These are phyloP conservation scores for Tulasnella sp. DNA, from an alignment of 768 basidiomycete species.

Conservation along the genomic window DNA sequence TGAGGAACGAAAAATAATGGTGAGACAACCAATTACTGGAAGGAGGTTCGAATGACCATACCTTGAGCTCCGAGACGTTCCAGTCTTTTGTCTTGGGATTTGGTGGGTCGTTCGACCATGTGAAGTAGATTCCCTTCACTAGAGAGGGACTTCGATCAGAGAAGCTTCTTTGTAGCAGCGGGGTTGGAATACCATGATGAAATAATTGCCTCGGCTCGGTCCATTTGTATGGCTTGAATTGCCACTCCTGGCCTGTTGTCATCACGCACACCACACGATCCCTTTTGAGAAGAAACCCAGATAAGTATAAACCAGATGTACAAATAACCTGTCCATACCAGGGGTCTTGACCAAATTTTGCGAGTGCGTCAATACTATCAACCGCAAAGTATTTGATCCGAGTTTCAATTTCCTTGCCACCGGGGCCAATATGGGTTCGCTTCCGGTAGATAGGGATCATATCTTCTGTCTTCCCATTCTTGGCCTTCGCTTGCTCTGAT, in stretches of 20 bases:
- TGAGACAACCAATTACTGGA: background rate
- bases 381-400: slow-evolving; percentile 64
- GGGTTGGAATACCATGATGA: slow-evolving; percentile 60
- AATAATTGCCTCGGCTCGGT: slow-evolving; percentile 82
- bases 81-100: slow-evolving; percentile 86
- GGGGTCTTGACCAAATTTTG: slow-evolving; percentile 82
- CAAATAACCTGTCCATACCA: slow-evolving; percentile 41
- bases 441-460: slow-evolving; percentile 79
- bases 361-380: slow-evolving; percentile 82
- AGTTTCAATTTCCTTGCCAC: slow-evolving; percentile 43
- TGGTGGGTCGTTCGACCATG: slow-evolving; percentile 87
- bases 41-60: slow-evolving; percentile 23
- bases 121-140: slow-evolving; percentile 94
- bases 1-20: slow-evolving; percentile 24
- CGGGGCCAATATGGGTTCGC: slow-evolving; percentile 49
- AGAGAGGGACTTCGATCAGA: slow-evolving; percentile 3
- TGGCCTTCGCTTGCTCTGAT: slow-evolving; percentile 52
- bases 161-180: slow-evolving; percentile 15
- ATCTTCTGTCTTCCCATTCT: slow-evolving; percentile 56
- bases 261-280: slow-evolving; percentile 94
- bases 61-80: slow-evolving; percentile 94
- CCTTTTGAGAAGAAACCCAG: slow-evolving; percentile 23
- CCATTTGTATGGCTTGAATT: slow-evolving; percentile 96
- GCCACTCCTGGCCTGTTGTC: slow-evolving; percentile 98
- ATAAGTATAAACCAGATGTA: background rate